Base-by-base conservation (phyloP, 2,329 filamentous ascomycete genomes). In the Fusarium sp. region DNA sequence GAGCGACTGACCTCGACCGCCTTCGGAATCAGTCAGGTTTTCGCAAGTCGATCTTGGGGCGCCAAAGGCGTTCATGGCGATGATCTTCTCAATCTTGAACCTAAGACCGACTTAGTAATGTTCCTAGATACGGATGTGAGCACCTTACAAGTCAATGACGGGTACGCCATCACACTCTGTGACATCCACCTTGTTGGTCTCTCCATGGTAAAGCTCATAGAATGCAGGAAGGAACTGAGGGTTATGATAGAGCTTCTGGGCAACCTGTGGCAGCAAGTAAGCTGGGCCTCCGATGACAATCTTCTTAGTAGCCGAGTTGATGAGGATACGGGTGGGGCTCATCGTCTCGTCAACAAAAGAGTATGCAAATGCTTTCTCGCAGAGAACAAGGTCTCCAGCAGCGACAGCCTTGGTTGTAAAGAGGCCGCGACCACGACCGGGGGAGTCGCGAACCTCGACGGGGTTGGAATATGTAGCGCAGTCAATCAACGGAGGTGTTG, bases 71-170 rank as follows among this genome's bases (percentile, higher is more conserved):
- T 37, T 37, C 34, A 37, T 37, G 34, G 34, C 34, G 16, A 37
- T 37, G 1, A 37, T 37, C 34, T 37, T 37, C 34, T 37, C 34
- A 37, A 37, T n/a, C 16, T 37, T 37, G 18, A 37, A 37, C 9
- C 34, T 37, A 37, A 2, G 1, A 1, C 18, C 3, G 0, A 1
- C 1, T 37, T n/a, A 37, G 16, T 37, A 0, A n/a, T 37, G 18
- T 3, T n/a, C n/a, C 16, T n/a, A 4, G 34, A 37, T 11, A 37
- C 3, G 9, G 34, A 1, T 37, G 2, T 0, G 34, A 4, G 5
- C 16, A n/a, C 9, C 18, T 37, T 37, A 37, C 34, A 4, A 37
- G 34, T 37, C 34, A n/a, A 37, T 4, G 3, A 37, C 34, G 16
- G 34, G 34, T 11, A 3, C 9, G 18, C 34, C 34, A 37, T 37